A percentile compares a stretch with the other conserved stretches of the same genome.
Evolutionary conservation across 495 filamentous ascomycete species (phyloP).

Genomic region (Penicillium taxi): DNA sequence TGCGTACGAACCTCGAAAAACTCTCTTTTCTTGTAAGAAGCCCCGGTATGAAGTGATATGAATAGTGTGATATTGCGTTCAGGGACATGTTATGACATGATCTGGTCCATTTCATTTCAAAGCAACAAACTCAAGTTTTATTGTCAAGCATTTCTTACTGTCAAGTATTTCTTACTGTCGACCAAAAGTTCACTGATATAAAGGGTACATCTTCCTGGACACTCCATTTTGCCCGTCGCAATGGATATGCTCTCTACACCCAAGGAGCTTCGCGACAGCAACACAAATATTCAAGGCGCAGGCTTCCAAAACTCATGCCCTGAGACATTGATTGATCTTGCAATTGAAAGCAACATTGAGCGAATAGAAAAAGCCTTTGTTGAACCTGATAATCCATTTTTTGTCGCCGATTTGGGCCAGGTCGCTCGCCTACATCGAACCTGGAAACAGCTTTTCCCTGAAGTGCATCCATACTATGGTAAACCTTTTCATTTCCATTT

Average conservation of each 20-base stretch:
- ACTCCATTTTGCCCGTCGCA: no score
- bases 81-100: no score
- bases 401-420: slow-evolving; percentile 17
- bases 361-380: slow-evolving; percentile 4
- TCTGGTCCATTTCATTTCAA: no score
- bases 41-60: no score
- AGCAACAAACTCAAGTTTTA: no score
- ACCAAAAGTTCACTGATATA: no score
- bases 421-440: slow-evolving; percentile 1
- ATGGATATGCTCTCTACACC: not conserved
- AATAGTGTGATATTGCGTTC: no score
- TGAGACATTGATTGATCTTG: slow-evolving; percentile 10
- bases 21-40: no score
- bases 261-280: not conserved
- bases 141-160: no score
- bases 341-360: slow-evolving; percentile 9
- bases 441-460: slow-evolving; percentile 8
- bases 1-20: no score
- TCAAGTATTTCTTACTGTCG: no score
- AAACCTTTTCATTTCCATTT: not conserved
- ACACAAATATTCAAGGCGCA: not conserved
- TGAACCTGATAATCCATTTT: slow-evolving; percentile 20
- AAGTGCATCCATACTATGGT: slow-evolving; percentile 20
- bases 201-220: no score
- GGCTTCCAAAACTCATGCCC: slow-evolving; percentile 3